Base-by-base conservation (phyloP, 805 yeast species). In the Crinitomyces ghanaensis region DNA sequence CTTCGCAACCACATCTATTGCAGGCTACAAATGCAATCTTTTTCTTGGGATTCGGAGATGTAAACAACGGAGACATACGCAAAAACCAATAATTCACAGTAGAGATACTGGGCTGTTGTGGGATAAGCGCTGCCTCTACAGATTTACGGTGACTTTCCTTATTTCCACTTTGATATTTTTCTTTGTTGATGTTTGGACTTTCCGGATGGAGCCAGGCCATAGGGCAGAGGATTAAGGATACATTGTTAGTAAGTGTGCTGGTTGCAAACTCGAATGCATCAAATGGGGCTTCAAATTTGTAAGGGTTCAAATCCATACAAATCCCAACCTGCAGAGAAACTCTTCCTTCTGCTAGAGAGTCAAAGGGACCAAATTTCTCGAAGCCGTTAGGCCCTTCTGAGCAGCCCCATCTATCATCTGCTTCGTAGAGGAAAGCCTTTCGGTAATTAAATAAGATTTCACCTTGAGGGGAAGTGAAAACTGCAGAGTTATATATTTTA, bases 261-360 rank as follows among this genome's bases (percentile, higher is more conserved):
- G 56, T 51, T 0, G 86, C 66, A 54, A 80, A 82, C 53, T 86
- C 96, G 50, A 69, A 83, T 17, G 62, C 65, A 23, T 66, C 62
- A 56, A 83, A 85, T 1, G 93, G 85, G 1, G 94, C 84, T 41
- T 70, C 62, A 53, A 86, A 86, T 50, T 80, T 66, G 53, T 81
- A 79, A 0, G 95, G 95, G 51, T 82, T 85, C 40, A 86, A 54
- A 57, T 86, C 97, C 96, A 86, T 86, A 52, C 97, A 86, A 4
- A 86, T 84, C 0, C 95, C 97, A 35, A 86, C 63, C 21, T 75
- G 66, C 1, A 78, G 59, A 4, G 28, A 25, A 13, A 31, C n/a
- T n/a, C 36, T 35, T 3, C 31, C 21, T 21, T 36, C 24, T 7
- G 22, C 8, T 7, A 25, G 16, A 3, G 40, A 26, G 4, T 37